Evolutionary conservation across 495 filamentous ascomycete genomes (phyloP).

Genomic region (Neurospora tetraspora): DNA sequence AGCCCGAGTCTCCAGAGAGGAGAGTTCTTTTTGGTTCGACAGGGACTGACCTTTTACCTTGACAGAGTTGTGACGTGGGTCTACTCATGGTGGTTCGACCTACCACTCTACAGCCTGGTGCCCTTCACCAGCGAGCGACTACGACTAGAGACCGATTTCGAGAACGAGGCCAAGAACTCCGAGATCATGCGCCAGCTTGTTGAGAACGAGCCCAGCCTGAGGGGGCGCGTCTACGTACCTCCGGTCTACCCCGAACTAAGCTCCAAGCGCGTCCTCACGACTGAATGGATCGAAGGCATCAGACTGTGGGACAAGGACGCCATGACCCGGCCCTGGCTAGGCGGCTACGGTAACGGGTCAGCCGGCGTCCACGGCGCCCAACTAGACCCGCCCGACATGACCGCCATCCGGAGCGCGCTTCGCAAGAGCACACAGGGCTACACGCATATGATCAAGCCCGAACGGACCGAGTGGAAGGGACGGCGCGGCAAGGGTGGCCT

Average conservation of each 20-base stretch:
- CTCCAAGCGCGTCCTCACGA: constrained; percentile 78
- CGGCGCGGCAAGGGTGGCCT: constrained; percentile 61
- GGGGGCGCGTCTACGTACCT: constrained; percentile 77
- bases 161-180: constrained; percentile 80
- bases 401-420: constrained; percentile 28
- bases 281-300: constrained; percentile 95
- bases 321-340: constrained; percentile 63
- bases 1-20: neutral
- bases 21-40: neutral
- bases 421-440: constrained; percentile 28
- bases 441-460: constrained; percentile 58
- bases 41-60: neutral
- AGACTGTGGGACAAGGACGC: constrained; percentile 80
- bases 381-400: constrained; percentile 43
- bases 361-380: constrained; percentile 64
- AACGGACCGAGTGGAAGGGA: constrained; percentile 71
- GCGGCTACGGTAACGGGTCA: constrained; percentile 62
- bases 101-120: constrained; percentile 79
- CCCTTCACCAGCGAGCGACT: constrained; percentile 85
- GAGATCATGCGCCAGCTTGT: constrained; percentile 73
- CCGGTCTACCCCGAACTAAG: constrained; percentile 72
- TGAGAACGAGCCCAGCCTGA: constrained; percentile 62
- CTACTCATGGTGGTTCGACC: constrained; percentile 73
- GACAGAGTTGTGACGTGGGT: constrained; percentile 59
- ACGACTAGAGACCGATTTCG: constrained; percentile 86